Evolutionary conservation across 2,329 filamentous ascomycete genomes (phyloP), one percentile per base, ranked within the genome.

Genomic region (Colletotrichum sansevieriae): DNA sequence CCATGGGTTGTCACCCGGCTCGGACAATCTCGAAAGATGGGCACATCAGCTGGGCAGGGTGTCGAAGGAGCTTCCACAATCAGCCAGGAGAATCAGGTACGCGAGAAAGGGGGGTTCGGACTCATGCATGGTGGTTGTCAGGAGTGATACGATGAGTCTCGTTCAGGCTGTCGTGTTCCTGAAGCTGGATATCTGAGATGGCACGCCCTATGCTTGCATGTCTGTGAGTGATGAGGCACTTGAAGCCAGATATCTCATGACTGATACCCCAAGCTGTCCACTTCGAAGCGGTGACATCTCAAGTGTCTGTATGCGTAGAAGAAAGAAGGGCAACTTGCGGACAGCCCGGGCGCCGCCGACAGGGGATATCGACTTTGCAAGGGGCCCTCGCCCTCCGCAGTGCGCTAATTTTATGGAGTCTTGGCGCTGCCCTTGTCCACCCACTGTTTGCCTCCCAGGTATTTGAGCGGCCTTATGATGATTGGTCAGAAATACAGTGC

Each of bases 401-500:
- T 43, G 61, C 61, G 41, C 61, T 59, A 59, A 68, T 68, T 65
- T 59, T 37, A 58, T 64, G 65, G 65, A 55, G 62, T 68, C 65
- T 65, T 65, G 65, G 65, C 65, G 54, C 37, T 63, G 59, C n/a
- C 35, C 39, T 6, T 44, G 9, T 5, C 25, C 10, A 10, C 46
- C 44, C 11, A 13, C 11, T 22, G 9, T 39, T 25, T 49, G 18
- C 3, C 3, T 5, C 25, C 25, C 5, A 25, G 22, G 22, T 4
- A 13, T 11, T 20, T 44, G 37, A 12, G 5, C 10, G n/a, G 18
- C 6, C 8, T 15, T 12, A 37, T 18, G n/a, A 13, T 29, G 52
- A 68, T 54, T 64, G 65, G 65, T 13, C 25, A 6, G 3, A 6
- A 3, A 9, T 22, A 54, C 59, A 44, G 37, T 65, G 47, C 39